A percentile compares a stretch with the other conserved stretches of the same genome.
phyloP scores from a whole-genome alignment of 78 protist genomes.

The Dictyostelium purpureum region DNA sequence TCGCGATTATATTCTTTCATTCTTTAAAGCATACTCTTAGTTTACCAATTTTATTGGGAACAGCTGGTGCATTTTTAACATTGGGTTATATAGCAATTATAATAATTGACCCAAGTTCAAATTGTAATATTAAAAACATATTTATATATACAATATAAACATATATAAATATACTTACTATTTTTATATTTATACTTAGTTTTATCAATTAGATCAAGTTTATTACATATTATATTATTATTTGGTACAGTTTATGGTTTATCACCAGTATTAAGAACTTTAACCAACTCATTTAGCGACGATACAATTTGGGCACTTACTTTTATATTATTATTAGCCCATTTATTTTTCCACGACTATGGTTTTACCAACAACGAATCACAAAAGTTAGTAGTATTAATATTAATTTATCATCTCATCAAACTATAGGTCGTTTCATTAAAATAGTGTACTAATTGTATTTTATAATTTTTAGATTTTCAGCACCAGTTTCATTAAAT shows the following conservation, averaged over 20 bases:
- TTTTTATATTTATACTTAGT: background rate
- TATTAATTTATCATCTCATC: background rate
- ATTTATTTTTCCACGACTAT: slow-evolving; percentile 83
- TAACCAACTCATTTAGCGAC: slow-evolving; percentile 78
- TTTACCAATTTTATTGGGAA: slow-evolving; percentile 22
- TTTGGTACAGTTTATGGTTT: slow-evolving; percentile 71
- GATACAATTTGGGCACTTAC: slow-evolving; percentile 88
- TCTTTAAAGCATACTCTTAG: slow-evolving; percentile 37
- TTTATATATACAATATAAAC: background rate
- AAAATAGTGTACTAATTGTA: background rate
- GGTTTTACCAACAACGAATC: slow-evolving; percentile 70
- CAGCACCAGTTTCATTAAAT: slow-evolving; percentile 83
- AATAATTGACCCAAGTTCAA: slow-evolving; percentile 51
- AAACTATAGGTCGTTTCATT: too few species aligned
- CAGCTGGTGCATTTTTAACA: slow-evolving; percentile 40
- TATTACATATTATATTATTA: slow-evolving; percentile 69
- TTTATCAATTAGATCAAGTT: slow-evolving; percentile 41
- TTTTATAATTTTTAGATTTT: slow-evolving; percentile 3
- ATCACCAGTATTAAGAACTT: slow-evolving; percentile 84
- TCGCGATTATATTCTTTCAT: slow-evolving; percentile 50
- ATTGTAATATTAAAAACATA: slow-evolving; percentile 9
- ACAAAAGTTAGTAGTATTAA: background rate
- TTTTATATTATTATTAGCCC: slow-evolving; percentile 71
- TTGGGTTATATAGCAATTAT: slow-evolving; percentile 57
- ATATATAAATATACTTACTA: background rate